These are phyloP conservation scores for Cicer bijugum DNA, from an alignment of 306 rosid genomes.

Conservation along the genomic window DNA sequence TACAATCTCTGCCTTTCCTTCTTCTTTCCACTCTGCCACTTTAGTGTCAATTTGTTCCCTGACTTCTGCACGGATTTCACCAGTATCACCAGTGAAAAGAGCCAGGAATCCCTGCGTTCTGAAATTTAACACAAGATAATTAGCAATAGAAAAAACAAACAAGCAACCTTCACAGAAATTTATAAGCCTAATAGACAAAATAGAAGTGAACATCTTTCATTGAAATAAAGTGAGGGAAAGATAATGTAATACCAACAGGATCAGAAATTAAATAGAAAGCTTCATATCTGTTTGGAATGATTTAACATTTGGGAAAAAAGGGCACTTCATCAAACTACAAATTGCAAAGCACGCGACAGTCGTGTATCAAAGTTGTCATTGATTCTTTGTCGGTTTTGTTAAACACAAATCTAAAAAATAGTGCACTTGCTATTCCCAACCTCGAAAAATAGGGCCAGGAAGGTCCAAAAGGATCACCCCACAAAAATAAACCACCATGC, in stretches of 20 bases:
- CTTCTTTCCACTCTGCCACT: slow-evolving; percentile 99
- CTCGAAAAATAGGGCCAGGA: neutral
- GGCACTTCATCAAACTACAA: slow-evolving; percentile 4
- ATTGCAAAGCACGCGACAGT: neutral
- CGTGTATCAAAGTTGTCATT: slow-evolving; percentile 1
- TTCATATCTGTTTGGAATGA: neutral
- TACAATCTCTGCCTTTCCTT: slow-evolving; percentile 97
- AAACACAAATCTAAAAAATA: neutral
- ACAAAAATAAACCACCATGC: slow-evolving; percentile 17
- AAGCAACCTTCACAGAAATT: neutral
- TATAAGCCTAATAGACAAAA: neutral
- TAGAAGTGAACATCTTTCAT: slow-evolving; percentile 4
- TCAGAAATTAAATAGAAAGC: neutral
- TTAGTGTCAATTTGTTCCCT: slow-evolving; percentile 99
- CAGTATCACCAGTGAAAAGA: slow-evolving; percentile 95
- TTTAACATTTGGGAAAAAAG: neutral
- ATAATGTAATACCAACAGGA: neutral
- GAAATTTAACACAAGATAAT: slow-evolving; percentile 43
- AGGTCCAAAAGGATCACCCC: neutral
- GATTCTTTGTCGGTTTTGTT: neutral
- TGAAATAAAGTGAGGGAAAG: neutral
- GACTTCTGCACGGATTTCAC: slow-evolving; percentile 97
- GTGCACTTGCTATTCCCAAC: neutral
- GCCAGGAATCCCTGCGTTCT: slow-evolving; percentile 98
- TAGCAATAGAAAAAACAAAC: slow-evolving; percentile 27